Evolutionary conservation across 495 filamentous ascomycete species (phyloP).

Genomic region (Emericellopsis terricola): DNA sequence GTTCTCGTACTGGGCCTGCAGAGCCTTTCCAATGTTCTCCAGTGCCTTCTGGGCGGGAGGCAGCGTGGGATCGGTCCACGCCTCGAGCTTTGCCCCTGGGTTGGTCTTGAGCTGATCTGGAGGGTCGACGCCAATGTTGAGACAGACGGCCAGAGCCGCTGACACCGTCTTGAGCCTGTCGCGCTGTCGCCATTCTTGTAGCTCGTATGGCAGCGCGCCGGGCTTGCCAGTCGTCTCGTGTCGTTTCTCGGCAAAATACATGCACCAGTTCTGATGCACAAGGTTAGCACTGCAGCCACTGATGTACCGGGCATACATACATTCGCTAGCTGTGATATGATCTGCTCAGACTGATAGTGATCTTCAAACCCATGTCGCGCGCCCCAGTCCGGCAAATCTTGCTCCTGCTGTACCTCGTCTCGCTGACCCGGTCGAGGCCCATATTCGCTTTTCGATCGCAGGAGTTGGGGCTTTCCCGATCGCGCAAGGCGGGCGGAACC

Average conservation of each 20-base stretch:
- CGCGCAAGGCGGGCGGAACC: slow-evolving; percentile 5
- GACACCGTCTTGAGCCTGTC: slow-evolving; percentile 94
- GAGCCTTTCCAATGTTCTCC: slow-evolving; percentile 85
- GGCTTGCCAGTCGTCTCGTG: slow-evolving; percentile 94
- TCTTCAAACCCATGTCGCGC: slow-evolving; percentile 51
- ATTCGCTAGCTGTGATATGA: slow-evolving; percentile 35
- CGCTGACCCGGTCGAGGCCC: slow-evolving; percentile 24
- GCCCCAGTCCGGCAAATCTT: slow-evolving; percentile 29
- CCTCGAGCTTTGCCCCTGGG: slow-evolving; percentile 83
- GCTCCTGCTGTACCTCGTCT: slow-evolving; percentile 18
- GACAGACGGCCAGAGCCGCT: slow-evolving; percentile 78
- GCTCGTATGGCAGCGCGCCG: slow-evolving; percentile 34
- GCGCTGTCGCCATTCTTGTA: slow-evolving; percentile 92
- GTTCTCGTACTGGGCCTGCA: slow-evolving; percentile 91
- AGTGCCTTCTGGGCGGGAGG: slow-evolving; percentile 68
- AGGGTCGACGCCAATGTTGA: slow-evolving; percentile 95
- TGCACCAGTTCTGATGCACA: slow-evolving; percentile 63
- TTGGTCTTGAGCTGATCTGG: slow-evolving; percentile 89
- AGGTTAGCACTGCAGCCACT: slow-evolving; percentile 12
- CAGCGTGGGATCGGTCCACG: slow-evolving; percentile 84
- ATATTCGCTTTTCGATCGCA: slow-evolving; percentile 57
- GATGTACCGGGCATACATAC: slow-evolving; percentile 20
- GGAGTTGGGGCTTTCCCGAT: slow-evolving; percentile 36
- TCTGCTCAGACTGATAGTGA: slow-evolving; percentile 49
- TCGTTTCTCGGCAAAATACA: slow-evolving; percentile 96